Evolutionary conservation across 805 yeast genomes (phyloP), one percentile per base, ranked within the genome.

Genomic region (Barnettozyma vustinii): DNA sequence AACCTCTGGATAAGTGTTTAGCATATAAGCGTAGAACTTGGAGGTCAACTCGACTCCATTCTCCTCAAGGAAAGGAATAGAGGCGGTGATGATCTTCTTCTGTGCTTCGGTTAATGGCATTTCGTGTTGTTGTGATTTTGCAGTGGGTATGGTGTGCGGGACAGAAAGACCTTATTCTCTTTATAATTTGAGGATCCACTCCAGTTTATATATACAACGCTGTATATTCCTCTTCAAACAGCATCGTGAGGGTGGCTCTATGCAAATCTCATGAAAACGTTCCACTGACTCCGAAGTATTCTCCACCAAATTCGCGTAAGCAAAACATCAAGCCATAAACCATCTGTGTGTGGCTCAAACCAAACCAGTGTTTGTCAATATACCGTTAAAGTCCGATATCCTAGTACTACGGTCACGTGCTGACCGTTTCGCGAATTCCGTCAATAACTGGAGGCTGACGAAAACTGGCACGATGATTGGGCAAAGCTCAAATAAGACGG

Each of bases 31-130:
- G 63, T 84, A 84, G 60, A 84, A 79, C 8, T 61, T 65, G 13
- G 72, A 60, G 9, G 90, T 81, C 44, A 84, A 65, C 3, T 64
- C 71, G 12, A 71, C 76, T 27, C 89, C 90, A 41, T 73, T 66
- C 47, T 64, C 68, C 61, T 81, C 77, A 37, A 83, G 68, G 44
- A 76, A 72, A 3, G 90, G 88, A 27, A 77, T 68, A 0, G 83
- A 71, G 13, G 76, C 74, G 48, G 68, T 73, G 55, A 79, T 57
- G 52, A 68, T 68, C 2, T 54, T 40, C 46, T 66, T 65, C 33
- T 71, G 71, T 18, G 63, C 56, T 23, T 46, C 57, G 7, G 71
- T 62, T 33, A 69, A 53, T 27, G 56, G 53, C 63, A 50, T 56
- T 16, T 37, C 4, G 18, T 18, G 35, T 12, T 33, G 37, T 33